phyloP scores from a whole-genome alignment of 345 rosid species.

The Brassica rapa region DNA sequence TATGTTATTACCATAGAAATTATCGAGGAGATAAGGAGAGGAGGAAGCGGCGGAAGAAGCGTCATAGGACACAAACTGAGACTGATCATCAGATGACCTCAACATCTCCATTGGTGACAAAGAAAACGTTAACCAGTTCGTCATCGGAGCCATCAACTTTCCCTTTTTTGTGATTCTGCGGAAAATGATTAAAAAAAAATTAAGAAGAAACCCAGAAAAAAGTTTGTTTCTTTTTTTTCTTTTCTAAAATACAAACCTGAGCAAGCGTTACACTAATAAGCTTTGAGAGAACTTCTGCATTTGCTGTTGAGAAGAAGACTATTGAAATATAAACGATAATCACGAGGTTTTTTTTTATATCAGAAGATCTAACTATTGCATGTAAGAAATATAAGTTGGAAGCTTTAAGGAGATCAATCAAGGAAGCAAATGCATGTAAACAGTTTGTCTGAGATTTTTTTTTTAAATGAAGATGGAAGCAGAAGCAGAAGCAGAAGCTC shows the following conservation, averaged over 20 bases:
- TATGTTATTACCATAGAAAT: conserved; percentile 64
- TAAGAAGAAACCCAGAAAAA: conserved; percentile 34
- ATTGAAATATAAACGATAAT: conserved; percentile 20
- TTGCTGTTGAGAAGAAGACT: not conserved
- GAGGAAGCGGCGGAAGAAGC: conserved; percentile 55
- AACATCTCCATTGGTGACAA: conserved; percentile 91
- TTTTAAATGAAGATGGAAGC: not conserved
- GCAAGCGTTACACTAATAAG: conserved; percentile 36
- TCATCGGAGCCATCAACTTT: conserved; percentile 62
- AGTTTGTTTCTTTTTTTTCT: not conserved
- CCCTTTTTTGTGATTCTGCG: not conserved
- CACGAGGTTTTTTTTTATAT: conserved; percentile 28
- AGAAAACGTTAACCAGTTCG: conserved; percentile 94
- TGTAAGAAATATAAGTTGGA: conserved; percentile 22
- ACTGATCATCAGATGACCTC: conserved; percentile 66
- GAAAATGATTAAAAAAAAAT: conserved; percentile 30
- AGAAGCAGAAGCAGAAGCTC: conserved; percentile 35
- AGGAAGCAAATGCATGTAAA: conserved; percentile 39
- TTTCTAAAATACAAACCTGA: conserved; percentile 26
- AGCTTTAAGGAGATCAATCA: conserved; percentile 1
- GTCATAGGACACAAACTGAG: conserved; percentile 66
- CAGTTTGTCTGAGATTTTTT: conserved; percentile 16
- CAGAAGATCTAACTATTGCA: conserved; percentile 34
- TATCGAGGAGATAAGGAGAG: conserved; percentile 78
- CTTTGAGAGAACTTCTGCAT: not conserved